These are phyloP conservation scores for Thermothielavioides terrestris DNA, from an alignment of 495 filamentous ascomycete genomes.

Conservation along the genomic window DNA sequence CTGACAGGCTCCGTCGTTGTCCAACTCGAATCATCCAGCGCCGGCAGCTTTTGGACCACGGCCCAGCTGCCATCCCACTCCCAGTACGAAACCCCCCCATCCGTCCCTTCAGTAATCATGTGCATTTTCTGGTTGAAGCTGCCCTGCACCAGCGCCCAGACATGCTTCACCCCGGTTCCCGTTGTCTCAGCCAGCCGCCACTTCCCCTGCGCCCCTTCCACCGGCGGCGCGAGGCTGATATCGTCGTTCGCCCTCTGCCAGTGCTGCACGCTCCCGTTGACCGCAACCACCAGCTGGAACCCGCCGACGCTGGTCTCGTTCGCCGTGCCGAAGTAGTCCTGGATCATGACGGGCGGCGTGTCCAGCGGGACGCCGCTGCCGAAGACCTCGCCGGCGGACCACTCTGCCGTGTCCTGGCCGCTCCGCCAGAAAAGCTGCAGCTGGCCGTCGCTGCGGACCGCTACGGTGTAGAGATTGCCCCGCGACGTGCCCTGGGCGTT, in stretches of 20 bases:
- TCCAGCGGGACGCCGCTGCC: conserved; percentile 5
- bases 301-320: conserved; percentile 10
- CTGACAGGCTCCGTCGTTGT: not conserved
- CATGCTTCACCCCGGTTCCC: conserved; percentile 6
- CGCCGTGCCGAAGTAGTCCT: conserved; percentile 10
- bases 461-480: conserved; percentile 16
- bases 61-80: conserved; percentile 7
- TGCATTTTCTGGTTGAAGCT: conserved; percentile 9
- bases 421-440: conserved; percentile 17
- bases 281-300: conserved; percentile 13
- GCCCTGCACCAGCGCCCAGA: conserved; percentile 15
- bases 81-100: conserved; percentile 6
- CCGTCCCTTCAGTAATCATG: conserved; percentile 6
- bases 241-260: conserved; percentile 9
- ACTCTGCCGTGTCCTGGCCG: not conserved
- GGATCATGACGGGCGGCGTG: conserved; percentile 16
- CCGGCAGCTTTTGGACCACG: not conserved
- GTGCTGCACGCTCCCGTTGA: conserved; percentile 16
- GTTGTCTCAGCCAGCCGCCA: conserved; percentile 10
- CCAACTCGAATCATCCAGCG: not conserved
- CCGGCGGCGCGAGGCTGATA: not conserved
- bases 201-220: conserved; percentile 3
- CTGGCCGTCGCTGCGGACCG: conserved; percentile 7
- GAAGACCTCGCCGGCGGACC: conserved; percentile 13
- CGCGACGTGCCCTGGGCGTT: not conserved